Evolutionary conservation across 2,329 filamentous ascomycete species (phyloP), one percentile per base, ranked within the genome.

Genomic region (Fusarium pilosicola): DNA sequence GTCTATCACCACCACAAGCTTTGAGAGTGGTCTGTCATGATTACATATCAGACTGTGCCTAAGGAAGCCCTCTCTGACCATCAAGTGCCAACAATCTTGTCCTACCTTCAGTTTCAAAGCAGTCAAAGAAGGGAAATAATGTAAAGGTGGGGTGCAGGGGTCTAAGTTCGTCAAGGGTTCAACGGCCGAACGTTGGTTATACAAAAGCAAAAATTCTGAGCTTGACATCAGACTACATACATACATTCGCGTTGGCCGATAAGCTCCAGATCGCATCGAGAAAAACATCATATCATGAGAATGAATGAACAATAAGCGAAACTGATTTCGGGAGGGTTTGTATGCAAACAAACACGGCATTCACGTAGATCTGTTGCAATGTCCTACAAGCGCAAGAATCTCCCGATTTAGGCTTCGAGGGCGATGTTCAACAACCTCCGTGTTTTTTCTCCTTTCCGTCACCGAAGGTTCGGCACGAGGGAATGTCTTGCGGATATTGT

Each of bases 401-500:
- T 54, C 75, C 75, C 55, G 57, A 75, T 74, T 70, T 55, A 71
- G 75, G 63, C 42, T 68, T 68, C 60, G 66, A 74, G 69, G 61
- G 64, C 62, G 69, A 74, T 56, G 63, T 64, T 54, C 30, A 59
- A 70, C 54, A 66, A 44, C 14, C 36, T 42, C 30, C 36, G 28
- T 68, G 42, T 26, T 36, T 39, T 44, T 24, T 38, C 59, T 36
- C 30, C 59, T 62, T 55, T 34, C 57, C 48, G 39, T 49, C 41
- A 41, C 60, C 54, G 61, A 51, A 28, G 45, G 65, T 54, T 61
- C 62, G 75, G 75, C 65, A 76, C 66, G 61, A 73, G 58, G 71
- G 75, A 69, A 70, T 70, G 60, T 76, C 60, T 76, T 77, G 75
- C 75, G 71, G 75, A 67, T 66, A 63, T 76, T n/a, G 66, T 76